phyloP scores from a whole-genome alignment of 148 eudicot species.

The Rhododendron griersonianum region DNA sequence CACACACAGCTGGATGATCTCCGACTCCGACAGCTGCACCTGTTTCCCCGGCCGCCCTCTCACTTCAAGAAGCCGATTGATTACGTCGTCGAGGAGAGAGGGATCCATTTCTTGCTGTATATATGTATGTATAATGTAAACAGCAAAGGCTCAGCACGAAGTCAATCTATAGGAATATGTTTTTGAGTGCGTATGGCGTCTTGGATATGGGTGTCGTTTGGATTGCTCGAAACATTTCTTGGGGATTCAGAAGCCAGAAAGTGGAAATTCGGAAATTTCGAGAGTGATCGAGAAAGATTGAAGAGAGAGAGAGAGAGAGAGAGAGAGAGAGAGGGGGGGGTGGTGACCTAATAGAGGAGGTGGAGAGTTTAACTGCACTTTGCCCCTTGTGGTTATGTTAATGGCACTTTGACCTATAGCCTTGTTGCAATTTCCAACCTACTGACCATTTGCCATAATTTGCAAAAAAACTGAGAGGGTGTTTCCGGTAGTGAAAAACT shows the following conservation, averaged over 20 bases:
- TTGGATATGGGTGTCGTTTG: neutral
- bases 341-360: neutral
- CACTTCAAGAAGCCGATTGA: constrained; percentile 58
- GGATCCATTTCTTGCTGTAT: constrained; percentile 37
- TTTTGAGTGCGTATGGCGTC: neutral
- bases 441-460: no score
- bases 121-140: neutral
- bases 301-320: neutral
- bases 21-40: constrained; percentile 78
- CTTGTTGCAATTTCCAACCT: no score
- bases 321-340: neutral
- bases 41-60: constrained; percentile 61
- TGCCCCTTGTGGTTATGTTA: neutral
- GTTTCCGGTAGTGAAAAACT: no score
- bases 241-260: neutral
- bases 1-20: constrained; percentile 70
- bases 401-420: neutral
- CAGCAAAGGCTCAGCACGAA: neutral
- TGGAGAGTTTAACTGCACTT: neutral
- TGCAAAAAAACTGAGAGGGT: no score
- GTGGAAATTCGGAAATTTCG: neutral
- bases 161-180: neutral
- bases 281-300: neutral
- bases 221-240: neutral
- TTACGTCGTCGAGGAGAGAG: constrained; percentile 56